A percentile compares a stretch with the other conserved stretches of the same genome.
Evolutionary conservation across 306 rosid genomes (phyloP).

Genomic region (Dalbergia cochinchinensis): DNA sequence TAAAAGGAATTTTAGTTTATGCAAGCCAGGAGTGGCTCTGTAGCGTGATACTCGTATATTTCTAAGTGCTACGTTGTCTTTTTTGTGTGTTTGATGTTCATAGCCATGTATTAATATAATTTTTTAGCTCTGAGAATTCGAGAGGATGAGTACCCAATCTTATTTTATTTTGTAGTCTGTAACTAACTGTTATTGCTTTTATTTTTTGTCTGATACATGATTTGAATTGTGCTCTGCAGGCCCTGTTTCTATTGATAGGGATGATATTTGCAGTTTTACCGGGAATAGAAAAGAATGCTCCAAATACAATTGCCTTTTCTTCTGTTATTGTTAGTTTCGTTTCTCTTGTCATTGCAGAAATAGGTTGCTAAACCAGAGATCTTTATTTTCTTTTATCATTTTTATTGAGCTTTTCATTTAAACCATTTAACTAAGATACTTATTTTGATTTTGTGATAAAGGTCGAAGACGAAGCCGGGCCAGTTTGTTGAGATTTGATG

Average conservation of each 20-base stretch:
- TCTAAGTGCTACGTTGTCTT: not conserved
- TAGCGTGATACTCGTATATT: not conserved
- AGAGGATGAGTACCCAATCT: slow-evolving; percentile 6
- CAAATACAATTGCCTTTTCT: slow-evolving; percentile 56
- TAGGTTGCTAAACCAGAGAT: slow-evolving; percentile 58
- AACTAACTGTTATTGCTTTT: not conserved
- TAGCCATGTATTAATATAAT: not conserved
- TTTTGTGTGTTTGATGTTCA: not conserved
- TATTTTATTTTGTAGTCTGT: not conserved
- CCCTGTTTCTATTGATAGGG: slow-evolving; percentile 63
- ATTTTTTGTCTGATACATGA: slow-evolving; percentile 20
- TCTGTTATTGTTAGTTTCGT: slow-evolving; percentile 58
- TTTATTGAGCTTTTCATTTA: slow-evolving; percentile 4
- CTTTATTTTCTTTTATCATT: slow-evolving; percentile 22
- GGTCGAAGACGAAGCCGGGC: slow-evolving; percentile 78
- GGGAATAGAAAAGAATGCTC: slow-evolving; percentile 52
- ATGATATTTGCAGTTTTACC: slow-evolving; percentile 49
- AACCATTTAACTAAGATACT: not conserved
- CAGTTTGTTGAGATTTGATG: slow-evolving; percentile 64
- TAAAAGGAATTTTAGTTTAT: not conserved
- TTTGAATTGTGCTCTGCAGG: slow-evolving; percentile 59
- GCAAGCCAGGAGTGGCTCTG: not conserved
- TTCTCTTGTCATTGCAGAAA: slow-evolving; percentile 62
- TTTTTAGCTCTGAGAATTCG: not conserved
- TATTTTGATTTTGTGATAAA: slow-evolving; percentile 49